These are phyloP conservation scores for Microdochium paspali DNA, from an alignment of 2,329 filamentous ascomycete genomes.

Conservation along the genomic window DNA sequence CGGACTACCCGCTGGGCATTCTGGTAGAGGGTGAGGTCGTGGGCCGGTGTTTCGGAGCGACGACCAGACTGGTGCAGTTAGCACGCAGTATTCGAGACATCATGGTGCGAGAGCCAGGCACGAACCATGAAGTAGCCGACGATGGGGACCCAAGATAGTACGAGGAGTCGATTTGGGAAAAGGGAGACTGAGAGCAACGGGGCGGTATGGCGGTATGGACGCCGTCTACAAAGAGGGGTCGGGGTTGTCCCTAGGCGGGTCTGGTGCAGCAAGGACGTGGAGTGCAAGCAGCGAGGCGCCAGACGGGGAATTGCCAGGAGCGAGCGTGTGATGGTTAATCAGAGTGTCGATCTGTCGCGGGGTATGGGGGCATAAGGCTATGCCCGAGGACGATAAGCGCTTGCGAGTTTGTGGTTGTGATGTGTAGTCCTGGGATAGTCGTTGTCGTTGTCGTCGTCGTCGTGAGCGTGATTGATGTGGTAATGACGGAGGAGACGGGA, in stretches of 20 bases:
- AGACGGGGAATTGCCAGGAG: no score
- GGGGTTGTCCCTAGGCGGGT: background rate
- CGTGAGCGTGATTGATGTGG: no score
- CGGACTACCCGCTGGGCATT: constrained; percentile 23
- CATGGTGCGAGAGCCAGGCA: constrained; percentile 1
- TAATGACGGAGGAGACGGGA: no score
- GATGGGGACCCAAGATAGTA: background rate
- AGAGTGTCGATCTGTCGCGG: no score
- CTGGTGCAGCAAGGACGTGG: background rate
- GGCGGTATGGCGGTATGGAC: background rate
- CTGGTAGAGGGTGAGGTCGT: constrained; percentile 14
- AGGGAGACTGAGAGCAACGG: background rate
- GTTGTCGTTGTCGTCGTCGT: no score
- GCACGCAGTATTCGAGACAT: constrained; percentile 1
- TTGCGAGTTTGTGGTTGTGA: no score
- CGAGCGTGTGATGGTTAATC: no score
- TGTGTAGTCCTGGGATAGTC: no score
- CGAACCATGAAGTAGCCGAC: constrained; percentile 22
- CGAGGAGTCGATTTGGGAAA: background rate
- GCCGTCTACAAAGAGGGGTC: background rate
- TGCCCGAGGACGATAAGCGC: no score
- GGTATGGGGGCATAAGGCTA: no score
- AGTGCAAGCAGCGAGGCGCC: background rate
- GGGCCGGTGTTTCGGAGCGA: constrained; percentile 14
- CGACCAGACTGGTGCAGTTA: constrained; percentile 17